Evolutionary conservation across 1,284 basidiomycete genomes (phyloP), one percentile per base, ranked within the genome.

Genomic region (Meripilus lineatus): DNA sequence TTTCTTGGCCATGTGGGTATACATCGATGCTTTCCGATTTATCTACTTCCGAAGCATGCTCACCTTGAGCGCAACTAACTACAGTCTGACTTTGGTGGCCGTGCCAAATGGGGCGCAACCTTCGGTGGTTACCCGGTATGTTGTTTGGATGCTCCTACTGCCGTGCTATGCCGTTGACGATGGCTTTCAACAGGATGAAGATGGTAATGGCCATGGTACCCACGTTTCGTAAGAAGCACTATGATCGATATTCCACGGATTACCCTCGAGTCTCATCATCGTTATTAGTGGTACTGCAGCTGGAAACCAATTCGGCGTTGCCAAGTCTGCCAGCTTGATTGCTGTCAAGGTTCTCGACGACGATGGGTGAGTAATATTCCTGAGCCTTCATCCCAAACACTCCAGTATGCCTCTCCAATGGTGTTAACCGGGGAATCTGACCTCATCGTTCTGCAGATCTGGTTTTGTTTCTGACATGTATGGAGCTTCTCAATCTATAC

Each of bases 271-370:
- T 10, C 23, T 17, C 25, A 4, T 75, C 70, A 40, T 73, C 77
- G 61, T 72, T 69, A 55, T 65, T 68, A 55, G 54, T 22, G 74
- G 73, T 28, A 75, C 72, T 32, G 73, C 75, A 42, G 84, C 70
- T 21, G 79, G 78, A 14, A 61, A 62, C 49, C 56, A 75, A 52
- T 86, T 79, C 59, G 85, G 85, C 63, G 81, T 87, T 30, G 84
- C 84, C 47, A 88, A 86, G 68, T 68, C 68, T 52, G 81, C 79
- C 40, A 71, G 70, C 49, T 56, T 88, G 48, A 75, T 84, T 49
- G 84, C 84, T 39, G 84, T 88, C 68, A 87, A 88, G 69, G 84
- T 88, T 17, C 73, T 88, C 47, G 75, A 76, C 34, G 72, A 76
- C 44, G 66, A 72, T 49, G 84, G 84, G 44, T 76, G 69, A 28